Evolutionary conservation across 768 basidiomycete species (phyloP).

Genomic region (Suillus paluster): DNA sequence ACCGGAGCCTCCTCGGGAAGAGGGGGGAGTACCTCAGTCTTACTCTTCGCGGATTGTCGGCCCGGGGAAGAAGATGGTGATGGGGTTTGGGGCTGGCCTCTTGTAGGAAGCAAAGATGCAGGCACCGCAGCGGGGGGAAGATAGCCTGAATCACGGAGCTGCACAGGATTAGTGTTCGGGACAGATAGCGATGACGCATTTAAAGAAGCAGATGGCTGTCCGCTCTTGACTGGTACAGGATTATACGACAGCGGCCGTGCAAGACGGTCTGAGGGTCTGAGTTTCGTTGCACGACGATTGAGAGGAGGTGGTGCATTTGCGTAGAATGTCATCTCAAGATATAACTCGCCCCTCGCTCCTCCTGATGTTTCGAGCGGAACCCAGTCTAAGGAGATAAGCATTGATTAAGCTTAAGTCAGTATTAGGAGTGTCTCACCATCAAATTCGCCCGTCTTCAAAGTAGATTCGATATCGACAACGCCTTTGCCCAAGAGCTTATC

Average conservation of each 20-base stretch:
- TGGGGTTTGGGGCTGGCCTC: constrained; percentile 11
- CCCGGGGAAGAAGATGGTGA: constrained; percentile 5
- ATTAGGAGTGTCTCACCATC: constrained; percentile 62
- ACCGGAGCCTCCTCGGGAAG: constrained; percentile 36
- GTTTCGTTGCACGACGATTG: constrained; percentile 56
- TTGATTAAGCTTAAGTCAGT: neutral
- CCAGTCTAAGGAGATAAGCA: constrained; percentile 58
- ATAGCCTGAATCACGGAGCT: constrained; percentile 14
- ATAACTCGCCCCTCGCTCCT: constrained; percentile 80
- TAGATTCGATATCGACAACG: constrained; percentile 75
- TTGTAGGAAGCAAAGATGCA: constrained; percentile 28
- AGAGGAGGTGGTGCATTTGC: constrained; percentile 66
- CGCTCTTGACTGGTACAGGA: constrained; percentile 14
- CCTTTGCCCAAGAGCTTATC: constrained; percentile 79
- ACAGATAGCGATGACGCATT: constrained; percentile 17
- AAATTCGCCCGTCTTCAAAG: constrained; percentile 84
- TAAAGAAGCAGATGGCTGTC: constrained; percentile 6
- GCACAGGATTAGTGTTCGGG: constrained; percentile 3
- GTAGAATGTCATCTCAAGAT: constrained; percentile 94
- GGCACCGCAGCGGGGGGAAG: constrained; percentile 19
- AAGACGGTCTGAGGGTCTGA: constrained; percentile 54
- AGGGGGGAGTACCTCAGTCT: constrained; percentile 44
- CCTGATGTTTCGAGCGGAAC: constrained; percentile 61
- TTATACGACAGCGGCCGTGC: constrained; percentile 41
- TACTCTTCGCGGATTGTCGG: constrained; percentile 16